These are phyloP conservation scores for Coprinopsis marcescibilis DNA, from an alignment of 768 basidiomycete species.

Conservation along the genomic window DNA sequence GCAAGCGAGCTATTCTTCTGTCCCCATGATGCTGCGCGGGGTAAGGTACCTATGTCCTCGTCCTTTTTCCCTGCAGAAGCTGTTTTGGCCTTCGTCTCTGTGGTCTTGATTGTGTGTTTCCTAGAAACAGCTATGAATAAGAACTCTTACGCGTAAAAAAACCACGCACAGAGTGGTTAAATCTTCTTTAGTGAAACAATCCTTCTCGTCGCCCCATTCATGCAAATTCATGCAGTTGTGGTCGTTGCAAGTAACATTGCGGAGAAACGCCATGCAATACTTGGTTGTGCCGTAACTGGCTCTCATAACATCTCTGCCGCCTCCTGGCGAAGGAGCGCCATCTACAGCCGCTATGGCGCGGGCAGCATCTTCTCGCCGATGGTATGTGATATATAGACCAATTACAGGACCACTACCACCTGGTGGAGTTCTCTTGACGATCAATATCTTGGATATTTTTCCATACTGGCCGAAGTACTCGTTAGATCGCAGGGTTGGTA, in stretches of 20 bases:
- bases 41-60: conserved; percentile 54
- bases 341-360: conserved; percentile 91
- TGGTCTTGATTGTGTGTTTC: conserved; percentile 91
- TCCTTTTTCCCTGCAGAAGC: conserved; percentile 59
- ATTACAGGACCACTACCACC: conserved; percentile 69
- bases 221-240: conserved; percentile 92
- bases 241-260: conserved; percentile 77
- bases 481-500: conserved; percentile 85
- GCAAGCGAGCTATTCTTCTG: conserved; percentile 31
- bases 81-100: conserved; percentile 59
- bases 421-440: conserved; percentile 82
- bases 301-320: conserved; percentile 82
- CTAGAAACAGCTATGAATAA: conserved; percentile 31
- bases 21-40: conserved; percentile 64
- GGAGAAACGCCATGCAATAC: conserved; percentile 95
- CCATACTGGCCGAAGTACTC: conserved; percentile 99
- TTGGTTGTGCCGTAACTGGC: conserved; percentile 96
- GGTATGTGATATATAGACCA: conserved; percentile 96
- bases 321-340: conserved; percentile 85
- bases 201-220: conserved; percentile 98
- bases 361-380: conserved; percentile 90
- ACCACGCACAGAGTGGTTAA: conserved; percentile 73
- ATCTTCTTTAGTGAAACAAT: conserved; percentile 97
- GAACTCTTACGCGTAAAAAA: conserved; percentile 4
- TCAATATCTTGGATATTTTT: conserved; percentile 91